These are phyloP conservation scores for Claviceps sp. DNA, from an alignment of 2,329 filamentous ascomycete species.

Conservation along the genomic window DNA sequence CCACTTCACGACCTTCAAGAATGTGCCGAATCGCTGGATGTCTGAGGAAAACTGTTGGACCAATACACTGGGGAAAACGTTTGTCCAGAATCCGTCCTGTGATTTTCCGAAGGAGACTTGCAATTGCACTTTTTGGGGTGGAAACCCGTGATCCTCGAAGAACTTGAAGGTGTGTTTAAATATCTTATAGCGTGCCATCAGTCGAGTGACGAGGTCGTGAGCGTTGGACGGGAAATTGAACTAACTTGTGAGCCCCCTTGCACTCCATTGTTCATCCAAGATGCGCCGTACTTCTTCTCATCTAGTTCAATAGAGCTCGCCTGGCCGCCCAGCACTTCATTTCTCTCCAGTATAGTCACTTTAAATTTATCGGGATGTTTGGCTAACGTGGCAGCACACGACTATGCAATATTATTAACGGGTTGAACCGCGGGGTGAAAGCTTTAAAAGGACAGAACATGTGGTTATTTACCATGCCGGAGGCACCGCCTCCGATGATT, in stretches of 20 bases:
- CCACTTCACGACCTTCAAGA: conserved; percentile 44
- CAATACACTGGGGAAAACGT: conserved; percentile 48
- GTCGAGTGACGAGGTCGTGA: neutral
- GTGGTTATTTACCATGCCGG: conserved; percentile 36
- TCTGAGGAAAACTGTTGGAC: conserved; percentile 41
- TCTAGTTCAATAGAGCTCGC: conserved; percentile 47
- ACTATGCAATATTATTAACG: conserved; percentile 21
- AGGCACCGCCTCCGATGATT: conserved; percentile 49
- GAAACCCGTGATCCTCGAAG: conserved; percentile 43
- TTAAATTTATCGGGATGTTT: conserved; percentile 53
- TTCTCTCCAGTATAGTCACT: conserved; percentile 48
- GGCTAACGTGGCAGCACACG: conserved; percentile 52
- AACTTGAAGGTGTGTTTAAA: conserved; percentile 56
- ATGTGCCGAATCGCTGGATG: conserved; percentile 40
- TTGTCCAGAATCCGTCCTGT: conserved; percentile 47
- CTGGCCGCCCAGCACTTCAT: conserved; percentile 45
- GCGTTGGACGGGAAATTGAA: neutral
- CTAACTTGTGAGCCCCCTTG: conserved; percentile 38
- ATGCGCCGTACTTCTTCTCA: conserved; percentile 40
- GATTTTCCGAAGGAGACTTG: conserved; percentile 52
- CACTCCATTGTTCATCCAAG: conserved; percentile 50
- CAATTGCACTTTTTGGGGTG: conserved; percentile 43
- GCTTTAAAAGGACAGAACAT: neutral
- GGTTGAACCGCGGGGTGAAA: no score
- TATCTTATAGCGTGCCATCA: conserved; percentile 27